A percentile compares a stretch with the other conserved stretches of the same genome.
Evolutionary conservation across 768 basidiomycete species (phyloP).

Genomic region (Amanita jacksonii): DNA sequence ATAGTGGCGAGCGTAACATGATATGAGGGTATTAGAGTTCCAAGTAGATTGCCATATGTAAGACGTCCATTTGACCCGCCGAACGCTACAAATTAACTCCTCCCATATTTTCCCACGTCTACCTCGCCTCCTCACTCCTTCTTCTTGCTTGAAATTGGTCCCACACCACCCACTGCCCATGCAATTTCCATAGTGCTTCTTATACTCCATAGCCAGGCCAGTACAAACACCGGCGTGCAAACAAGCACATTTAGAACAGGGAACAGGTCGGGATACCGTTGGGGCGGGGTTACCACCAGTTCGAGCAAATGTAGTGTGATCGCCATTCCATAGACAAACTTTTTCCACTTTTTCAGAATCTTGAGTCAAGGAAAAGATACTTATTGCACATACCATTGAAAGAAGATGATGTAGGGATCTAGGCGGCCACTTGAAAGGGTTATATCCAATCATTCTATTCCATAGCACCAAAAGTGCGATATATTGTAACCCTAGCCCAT

Average conservation of each 20-base stretch:
- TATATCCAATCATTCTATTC: conserved; percentile 78
- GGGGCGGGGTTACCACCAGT: conserved; percentile 48
- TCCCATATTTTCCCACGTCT: background rate
- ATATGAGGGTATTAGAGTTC: conserved; percentile 7
- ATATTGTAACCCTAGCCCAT: conserved; percentile 72
- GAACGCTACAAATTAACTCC: background rate
- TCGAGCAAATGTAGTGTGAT: conserved; percentile 57
- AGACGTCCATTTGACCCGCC: background rate
- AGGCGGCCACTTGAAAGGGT: conserved; percentile 41
- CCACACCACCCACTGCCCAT: conserved; percentile 67
- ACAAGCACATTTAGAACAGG: conserved; percentile 78
- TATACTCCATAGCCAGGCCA: conserved; percentile 88
- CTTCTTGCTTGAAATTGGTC: conserved; percentile 7
- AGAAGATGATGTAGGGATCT: conserved; percentile 43
- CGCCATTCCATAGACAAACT: conserved; percentile 50
- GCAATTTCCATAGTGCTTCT: conserved; percentile 68
- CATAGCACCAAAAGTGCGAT: conserved; percentile 58
- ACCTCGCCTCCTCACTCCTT: background rate
- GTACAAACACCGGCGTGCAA: conserved; percentile 68
- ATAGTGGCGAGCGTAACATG: conserved; percentile 1
- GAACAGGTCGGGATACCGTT: conserved; percentile 78
- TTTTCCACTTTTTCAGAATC: conserved; percentile 18
- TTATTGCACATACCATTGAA: conserved; percentile 34
- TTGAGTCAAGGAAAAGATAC: conserved; percentile 7
- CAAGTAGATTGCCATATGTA: background rate